Percentiles rank a stretch among this genome's conserved stretches.
Conservation (phyloP, 2,329 filamentous ascomycete species). For the Endothia cerciana region DNA sequence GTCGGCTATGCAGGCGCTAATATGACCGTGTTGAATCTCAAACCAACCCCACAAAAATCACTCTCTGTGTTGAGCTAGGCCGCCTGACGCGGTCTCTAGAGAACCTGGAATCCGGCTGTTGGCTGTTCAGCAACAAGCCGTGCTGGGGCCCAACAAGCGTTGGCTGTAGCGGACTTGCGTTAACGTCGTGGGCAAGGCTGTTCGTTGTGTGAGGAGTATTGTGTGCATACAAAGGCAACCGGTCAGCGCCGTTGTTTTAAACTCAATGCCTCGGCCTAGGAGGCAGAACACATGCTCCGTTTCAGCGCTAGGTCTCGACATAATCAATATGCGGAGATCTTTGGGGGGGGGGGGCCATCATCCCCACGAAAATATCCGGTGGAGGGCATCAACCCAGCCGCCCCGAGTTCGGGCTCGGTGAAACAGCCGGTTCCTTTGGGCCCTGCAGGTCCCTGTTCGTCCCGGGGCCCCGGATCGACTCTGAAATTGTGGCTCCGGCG, state of each 20-base stretch:
- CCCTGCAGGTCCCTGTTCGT: neutral
- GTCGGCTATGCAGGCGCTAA: neutral
- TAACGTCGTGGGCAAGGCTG: no score
- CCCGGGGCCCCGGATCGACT: neutral
- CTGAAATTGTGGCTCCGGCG: neutral
- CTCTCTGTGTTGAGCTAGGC: neutral
- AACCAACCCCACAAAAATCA: neutral
- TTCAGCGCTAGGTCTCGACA: neutral
- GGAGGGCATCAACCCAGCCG: neutral
- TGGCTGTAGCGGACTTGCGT: no score
- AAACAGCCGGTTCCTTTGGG: neutral
- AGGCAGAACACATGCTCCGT: neutral
- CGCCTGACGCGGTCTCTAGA: neutral
- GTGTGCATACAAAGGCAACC: neutral
- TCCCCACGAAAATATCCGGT: no score
- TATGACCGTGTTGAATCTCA: neutral
- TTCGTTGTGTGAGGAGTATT: neutral
- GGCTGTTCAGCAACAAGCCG: neutral
- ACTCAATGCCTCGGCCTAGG: neutral
- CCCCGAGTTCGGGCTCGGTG: neutral
- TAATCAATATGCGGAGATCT: conserved; percentile 4
- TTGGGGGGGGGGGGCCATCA: neutral
- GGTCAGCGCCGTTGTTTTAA: no score
- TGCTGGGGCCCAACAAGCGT: no score
- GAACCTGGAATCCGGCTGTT: neutral